A percentile compares a stretch with the other conserved stretches of the same genome.
Evolutionary conservation across 129 eudicot genomes (phyloP).

Genomic region (Silybum marianum): DNA sequence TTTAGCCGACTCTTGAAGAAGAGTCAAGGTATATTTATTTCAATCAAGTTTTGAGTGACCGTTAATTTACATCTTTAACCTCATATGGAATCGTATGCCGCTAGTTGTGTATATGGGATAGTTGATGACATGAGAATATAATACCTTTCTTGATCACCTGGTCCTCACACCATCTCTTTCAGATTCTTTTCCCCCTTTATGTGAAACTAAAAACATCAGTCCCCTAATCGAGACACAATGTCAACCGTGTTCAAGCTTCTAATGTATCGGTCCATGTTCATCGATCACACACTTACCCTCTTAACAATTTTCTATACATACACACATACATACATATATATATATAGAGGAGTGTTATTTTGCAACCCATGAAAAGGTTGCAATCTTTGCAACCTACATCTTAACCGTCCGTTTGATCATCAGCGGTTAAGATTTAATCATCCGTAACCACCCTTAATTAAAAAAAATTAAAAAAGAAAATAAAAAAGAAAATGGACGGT

Average conservation of each 20-base stretch:
- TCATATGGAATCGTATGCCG: neutral
- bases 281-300: neutral
- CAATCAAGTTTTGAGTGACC: neutral
- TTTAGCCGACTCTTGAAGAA: neutral
- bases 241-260: slow-evolving; percentile 20
- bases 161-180: slow-evolving; percentile 25
- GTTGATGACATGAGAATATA: slow-evolving; percentile 16
- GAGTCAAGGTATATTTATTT: neutral
- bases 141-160: neutral
- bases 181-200: neutral
- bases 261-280: neutral
- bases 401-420: too few species aligned
- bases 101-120: neutral
- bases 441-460: too few species aligned
- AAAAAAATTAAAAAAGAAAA: too few species aligned
- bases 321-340: neutral
- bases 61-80: neutral
- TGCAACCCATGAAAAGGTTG: too few species aligned
- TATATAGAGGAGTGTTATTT: too few species aligned
- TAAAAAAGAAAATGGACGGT: too few species aligned
- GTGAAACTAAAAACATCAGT: neutral
- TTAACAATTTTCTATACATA: neutral
- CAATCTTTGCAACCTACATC: too few species aligned
- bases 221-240: slow-evolving; percentile 18
- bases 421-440: too few species aligned